Evolutionary conservation across 805 yeast species (phyloP), one percentile per base, ranked within the genome.

Genomic region (Lipomyces kockii): DNA sequence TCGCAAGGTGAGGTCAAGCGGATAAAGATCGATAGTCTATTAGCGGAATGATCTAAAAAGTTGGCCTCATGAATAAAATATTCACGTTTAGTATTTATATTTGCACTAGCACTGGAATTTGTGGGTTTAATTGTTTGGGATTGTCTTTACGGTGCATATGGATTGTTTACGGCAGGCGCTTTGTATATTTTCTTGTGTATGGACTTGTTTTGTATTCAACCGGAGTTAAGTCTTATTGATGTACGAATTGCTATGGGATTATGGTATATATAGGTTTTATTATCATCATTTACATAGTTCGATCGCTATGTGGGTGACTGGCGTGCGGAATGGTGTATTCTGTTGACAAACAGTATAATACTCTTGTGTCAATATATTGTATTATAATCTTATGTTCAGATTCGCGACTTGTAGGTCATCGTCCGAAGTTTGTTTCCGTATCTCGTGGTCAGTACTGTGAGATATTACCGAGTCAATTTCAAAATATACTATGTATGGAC

Each of bases 21-120:
- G 60, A 68, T 68, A 56, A 68, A 68, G 52, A 68, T 68, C 53
- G 69, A 65, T 52, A 62, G 67, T 34, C 60, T 68, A 17, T 61
- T 68, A 3, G 58, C 65, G 8, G 61, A 58, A 29, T 64, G 46
- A 43, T 22, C 9, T 43, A 9, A 43, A 17, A n/a, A 17, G 14
- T 43, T 1, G 49, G 49, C 1, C 8, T 43, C 9, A 43, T 43
- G 49, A 43, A 12, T 4, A 37, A 37, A 37, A 3, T 14, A 12
- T 37, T 37, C 17, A 2, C 39, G 14, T 35, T 35, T 35, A 11
- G 20, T 17, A 43, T 1, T 43, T n/a, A 7, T n/a, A 43, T 60
- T 49, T 17, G 20, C 12, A 32, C 34, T 51, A 20, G 25, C 57
- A 32, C 25, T 34, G 57, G 56, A 32, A 52, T 17, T 60, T 29